Evolutionary conservation across 1,284 basidiomycete species (phyloP), one percentile per base, ranked within the genome.

Genomic region (Anthracocystis panici-leucophaei): DNA sequence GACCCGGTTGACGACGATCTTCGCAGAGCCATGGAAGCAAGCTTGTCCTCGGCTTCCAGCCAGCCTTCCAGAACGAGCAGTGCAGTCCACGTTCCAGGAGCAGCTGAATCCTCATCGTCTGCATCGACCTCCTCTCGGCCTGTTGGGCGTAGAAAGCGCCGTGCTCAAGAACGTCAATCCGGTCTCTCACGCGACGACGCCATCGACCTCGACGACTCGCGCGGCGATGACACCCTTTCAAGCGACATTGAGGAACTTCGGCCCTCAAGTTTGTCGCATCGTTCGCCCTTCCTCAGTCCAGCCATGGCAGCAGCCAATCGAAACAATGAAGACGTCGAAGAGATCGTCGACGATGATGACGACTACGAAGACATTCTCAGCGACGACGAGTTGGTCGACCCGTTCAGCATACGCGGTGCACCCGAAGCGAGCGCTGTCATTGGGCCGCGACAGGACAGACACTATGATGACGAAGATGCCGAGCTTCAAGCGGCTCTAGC

Each of bases 401-500:
- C 72, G 1, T 75, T 78, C 66, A 75, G 67, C 57, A 41, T 70
- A 12, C 62, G 57, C 21, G 74, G 69, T 8, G 75, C 73, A 11
- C 69, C 75, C 41, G 73, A 73, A 40, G 75, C 75, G n/a, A 68
- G 67, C 46, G 64, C 75, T 12, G 20, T 75, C 18, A 67, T 78
- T 9, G 75, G 75, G 4, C 69, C 74, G 8, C 55, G 64, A 18
- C 62, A 57, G 33, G 74, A 82, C 56, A 44, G 80, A 16, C 57
- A 60, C 48, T 82, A 82, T 38, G 80, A 82, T 48, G 80, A 82
- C 44, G 80, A 82, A 52, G 80, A 82, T 57, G 75, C 78, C 12
- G 72, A 80, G 40, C 55, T 82, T n/a, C 80, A 82, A 52, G 74
- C 77, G n/a, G 80, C 80, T 5, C 65, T 82, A 0, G 79, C 77